These are phyloP conservation scores for Vachellia collinsii DNA, from an alignment of 306 rosid genomes.

Conservation along the genomic window DNA sequence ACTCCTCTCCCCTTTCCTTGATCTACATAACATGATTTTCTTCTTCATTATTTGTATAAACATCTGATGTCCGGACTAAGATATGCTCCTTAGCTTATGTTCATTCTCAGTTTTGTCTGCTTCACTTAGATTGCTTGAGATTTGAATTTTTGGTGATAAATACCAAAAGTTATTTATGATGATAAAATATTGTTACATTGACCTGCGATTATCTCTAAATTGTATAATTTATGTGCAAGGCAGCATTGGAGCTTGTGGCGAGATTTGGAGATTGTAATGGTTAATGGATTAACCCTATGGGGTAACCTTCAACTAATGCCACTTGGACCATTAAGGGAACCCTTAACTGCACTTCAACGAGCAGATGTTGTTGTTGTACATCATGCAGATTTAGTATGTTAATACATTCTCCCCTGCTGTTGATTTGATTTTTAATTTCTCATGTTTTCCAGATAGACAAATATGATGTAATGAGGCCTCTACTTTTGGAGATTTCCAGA, in stretches of 20 bases:
- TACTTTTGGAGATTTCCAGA: constrained; percentile 53
- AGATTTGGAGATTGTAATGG: constrained; percentile 85
- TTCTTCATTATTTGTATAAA: constrained; percentile 7
- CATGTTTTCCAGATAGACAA: background rate
- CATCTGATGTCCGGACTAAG: constrained; percentile 15
- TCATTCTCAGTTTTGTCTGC: constrained; percentile 27
- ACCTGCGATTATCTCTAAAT: constrained; percentile 31
- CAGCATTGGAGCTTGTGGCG: constrained; percentile 90
- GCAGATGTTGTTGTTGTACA: constrained; percentile 79
- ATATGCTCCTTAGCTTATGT: constrained; percentile 16
- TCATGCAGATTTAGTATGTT: constrained; percentile 78
- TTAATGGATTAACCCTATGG: constrained; percentile 81
- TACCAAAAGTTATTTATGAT: background rate
- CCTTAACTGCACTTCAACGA: constrained; percentile 65
- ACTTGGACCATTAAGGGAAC: constrained; percentile 92
- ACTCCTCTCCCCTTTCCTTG: background rate
- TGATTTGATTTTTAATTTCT: constrained; percentile 4
- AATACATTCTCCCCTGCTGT: background rate
- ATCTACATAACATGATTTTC: constrained; percentile 1
- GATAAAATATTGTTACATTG: background rate
- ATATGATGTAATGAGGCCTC: constrained; percentile 27
- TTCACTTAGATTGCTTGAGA: constrained; percentile 16
- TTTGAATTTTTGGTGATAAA: background rate
- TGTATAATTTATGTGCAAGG: constrained; percentile 45
- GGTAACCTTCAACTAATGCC: constrained; percentile 74